Conservation (phyloP, 176 grass and related monocot species). For the Dactylis glomerata region DNA sequence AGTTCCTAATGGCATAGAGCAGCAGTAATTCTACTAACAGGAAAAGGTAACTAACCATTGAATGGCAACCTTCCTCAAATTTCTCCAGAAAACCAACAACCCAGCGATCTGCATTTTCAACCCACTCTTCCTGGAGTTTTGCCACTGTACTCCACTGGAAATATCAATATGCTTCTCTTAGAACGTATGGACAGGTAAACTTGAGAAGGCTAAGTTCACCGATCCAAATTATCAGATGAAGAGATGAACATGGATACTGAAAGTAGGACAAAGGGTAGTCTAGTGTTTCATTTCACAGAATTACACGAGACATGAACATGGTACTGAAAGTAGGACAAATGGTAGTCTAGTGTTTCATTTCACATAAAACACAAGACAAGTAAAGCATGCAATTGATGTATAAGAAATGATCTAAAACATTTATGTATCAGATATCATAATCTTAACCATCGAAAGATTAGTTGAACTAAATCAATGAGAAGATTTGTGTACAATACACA, state of each 20-base stretch:
- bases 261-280: neutral
- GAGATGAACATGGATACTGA: neutral
- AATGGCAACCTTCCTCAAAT: conserved; percentile 94
- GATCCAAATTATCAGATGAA: neutral
- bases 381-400: neutral
- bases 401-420: neutral
- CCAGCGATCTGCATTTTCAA: conserved; percentile 97
- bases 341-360: neutral
- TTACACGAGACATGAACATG: neutral
- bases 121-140: conserved; percentile 94
- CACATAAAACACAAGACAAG: too few species aligned
- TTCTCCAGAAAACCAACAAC: conserved; percentile 96
- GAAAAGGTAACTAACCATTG: conserved; percentile 66
- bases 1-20: neutral
- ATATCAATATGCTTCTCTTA: conserved; percentile 12
- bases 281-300: neutral
- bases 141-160: conserved; percentile 67
- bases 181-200: neutral
- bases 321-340: neutral
- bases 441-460: neutral
- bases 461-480: neutral
- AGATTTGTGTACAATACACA: neutral
- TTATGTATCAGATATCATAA: neutral
- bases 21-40: neutral
- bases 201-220: neutral